A percentile compares a stretch with the other conserved stretches of the same genome.
These are phyloP conservation scores for Botrytis medusae DNA, from an alignment of 2,329 filamentous ascomycete genomes.

Conservation along the genomic window DNA sequence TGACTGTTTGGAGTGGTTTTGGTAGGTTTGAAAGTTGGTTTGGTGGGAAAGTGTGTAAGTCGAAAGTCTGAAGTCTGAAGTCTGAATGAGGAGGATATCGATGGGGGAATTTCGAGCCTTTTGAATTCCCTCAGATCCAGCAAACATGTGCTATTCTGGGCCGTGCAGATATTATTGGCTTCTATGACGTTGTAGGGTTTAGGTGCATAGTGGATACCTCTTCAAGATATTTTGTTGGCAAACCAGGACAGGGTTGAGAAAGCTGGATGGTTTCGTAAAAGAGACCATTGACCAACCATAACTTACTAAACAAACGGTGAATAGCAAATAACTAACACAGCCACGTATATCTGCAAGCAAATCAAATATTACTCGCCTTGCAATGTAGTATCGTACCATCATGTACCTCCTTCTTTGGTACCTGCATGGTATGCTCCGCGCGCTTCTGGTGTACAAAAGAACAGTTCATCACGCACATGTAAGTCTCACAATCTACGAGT, in stretches of 20 bases:
- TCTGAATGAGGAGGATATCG: not conserved
- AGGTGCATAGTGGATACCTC: slow-evolving; percentile 10
- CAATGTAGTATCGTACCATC: not conserved
- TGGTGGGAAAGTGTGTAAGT: not conserved
- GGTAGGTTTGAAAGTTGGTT: not conserved
- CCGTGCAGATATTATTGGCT: not conserved
- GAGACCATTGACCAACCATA: not conserved
- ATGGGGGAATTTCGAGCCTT: not conserved
- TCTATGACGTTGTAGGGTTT: slow-evolving; percentile 5
- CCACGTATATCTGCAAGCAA: slow-evolving; percentile 9
- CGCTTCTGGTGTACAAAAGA: not conserved
- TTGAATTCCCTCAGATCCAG: slow-evolving; percentile 11
- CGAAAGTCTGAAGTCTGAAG: not conserved
- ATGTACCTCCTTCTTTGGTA: slow-evolving; percentile 7
- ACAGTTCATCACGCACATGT: slow-evolving; percentile 15
- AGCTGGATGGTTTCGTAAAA: not conserved
- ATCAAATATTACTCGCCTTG: not conserved
- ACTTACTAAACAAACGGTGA: slow-evolving; percentile 7
- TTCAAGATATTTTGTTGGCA: slow-evolving; percentile 16
- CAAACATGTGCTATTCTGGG: not conserved
- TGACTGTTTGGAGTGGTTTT: not conserved
- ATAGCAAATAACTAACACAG: not conserved
- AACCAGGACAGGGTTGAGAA: not conserved
- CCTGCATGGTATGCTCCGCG: slow-evolving; percentile 14
- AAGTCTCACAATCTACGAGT: slow-evolving; percentile 4